These are phyloP conservation scores for Medicago arabica DNA, from an alignment of 306 rosid genomes.

Conservation along the genomic window DNA sequence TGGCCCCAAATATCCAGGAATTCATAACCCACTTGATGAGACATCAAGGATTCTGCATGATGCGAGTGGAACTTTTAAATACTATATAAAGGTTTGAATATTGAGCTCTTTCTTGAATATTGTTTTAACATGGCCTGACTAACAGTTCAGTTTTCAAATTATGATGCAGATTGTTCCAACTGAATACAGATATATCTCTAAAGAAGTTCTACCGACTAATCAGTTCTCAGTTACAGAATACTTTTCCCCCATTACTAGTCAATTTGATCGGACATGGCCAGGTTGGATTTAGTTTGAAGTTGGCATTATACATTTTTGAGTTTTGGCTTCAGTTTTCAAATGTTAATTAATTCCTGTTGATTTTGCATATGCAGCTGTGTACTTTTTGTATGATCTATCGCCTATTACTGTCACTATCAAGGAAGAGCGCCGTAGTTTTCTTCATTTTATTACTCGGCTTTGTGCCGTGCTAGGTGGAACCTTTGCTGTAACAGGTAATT, in stretches of 20 bases:
- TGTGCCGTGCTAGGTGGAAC: constrained; percentile 98
- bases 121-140: constrained; percentile 23
- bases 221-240: constrained; percentile 98
- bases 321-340: constrained; percentile 37
- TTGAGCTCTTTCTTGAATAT: constrained; percentile 11
- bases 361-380: constrained; percentile 76
- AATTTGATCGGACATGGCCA: constrained; percentile 90
- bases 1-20: constrained; percentile 98
- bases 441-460: constrained; percentile 94
- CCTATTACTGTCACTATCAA: constrained; percentile 96
- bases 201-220: constrained; percentile 91
- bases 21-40: constrained; percentile 94
- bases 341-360: constrained; percentile 16
- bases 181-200: constrained; percentile 83
- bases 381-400: constrained; percentile 96
- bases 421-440: constrained; percentile 97
- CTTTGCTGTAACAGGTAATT: constrained; percentile 89
- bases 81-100: constrained; percentile 85
- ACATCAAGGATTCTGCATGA: constrained; percentile 76
- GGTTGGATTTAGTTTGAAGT: constrained; percentile 58
- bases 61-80: constrained; percentile 92
- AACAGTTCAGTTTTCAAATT: constrained; percentile 28
- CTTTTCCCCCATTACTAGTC: constrained; percentile 73
- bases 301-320: constrained; percentile 19
- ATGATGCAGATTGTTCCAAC: constrained; percentile 92